Base-by-base conservation (phyloP, 352 stramenopile genomes). In the Phytophthora sojae region DNA sequence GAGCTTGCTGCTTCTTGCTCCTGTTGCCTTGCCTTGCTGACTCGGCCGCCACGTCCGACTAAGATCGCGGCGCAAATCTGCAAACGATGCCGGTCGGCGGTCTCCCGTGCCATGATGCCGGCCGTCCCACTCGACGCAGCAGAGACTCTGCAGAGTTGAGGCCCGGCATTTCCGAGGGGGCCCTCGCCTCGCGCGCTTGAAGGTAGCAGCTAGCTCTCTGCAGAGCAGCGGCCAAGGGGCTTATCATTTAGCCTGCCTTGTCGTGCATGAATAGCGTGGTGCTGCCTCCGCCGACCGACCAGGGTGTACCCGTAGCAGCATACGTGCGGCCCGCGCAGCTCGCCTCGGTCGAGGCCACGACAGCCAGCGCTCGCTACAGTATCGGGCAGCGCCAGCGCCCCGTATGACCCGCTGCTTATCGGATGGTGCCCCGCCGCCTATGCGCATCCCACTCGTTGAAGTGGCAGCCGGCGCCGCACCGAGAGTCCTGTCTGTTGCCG, bases 361-460 rank as follows among this genome's bases (percentile, higher is more conserved):
- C 26, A 6, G 3, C 26, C 26, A 30, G 3, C 26, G 26, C 26
- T 30, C 26, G 26, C 26, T 7, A 30, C 26, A 30, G 26, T 30
- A 30, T 30, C 26, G 26, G 26, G 26, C 26, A 4, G 35, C 21
- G 21, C 21, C 21, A 21, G 37, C 8, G 37, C 37, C 39, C 1
- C 32, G 39, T 47, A 47, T 17, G 15, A 11, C 39, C 39, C 39
- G 39, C 6, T 47, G 39, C 14, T 19, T 47, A 47, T 47, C 39
- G 39, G 39, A 47, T 70, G 54, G 55, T 64, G 55, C 42, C 44
- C n/a, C 15, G 42, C 63, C 54, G 42, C 62, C 67, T 71, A 58
- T 67, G 54, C 42, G 65, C 53, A 70, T 75, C 61, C 67, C 63
- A 69, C 51, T 75, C 49, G 61, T 75, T 69, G 59, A 68, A 73